Evolutionary conservation across 1,139 yeast species (phyloP).

Genomic region (Trichomonascaceae sp.): DNA sequence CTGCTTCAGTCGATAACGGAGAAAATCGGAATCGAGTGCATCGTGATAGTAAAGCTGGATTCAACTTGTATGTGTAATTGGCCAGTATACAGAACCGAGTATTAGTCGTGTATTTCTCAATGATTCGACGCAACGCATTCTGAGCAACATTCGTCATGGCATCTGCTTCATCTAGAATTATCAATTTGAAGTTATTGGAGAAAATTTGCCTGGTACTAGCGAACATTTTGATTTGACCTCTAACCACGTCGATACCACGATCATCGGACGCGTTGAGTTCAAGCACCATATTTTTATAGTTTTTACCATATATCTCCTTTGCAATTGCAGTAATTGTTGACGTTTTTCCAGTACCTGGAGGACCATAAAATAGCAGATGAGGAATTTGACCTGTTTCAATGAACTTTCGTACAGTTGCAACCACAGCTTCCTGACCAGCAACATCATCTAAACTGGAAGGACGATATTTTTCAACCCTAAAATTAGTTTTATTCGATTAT

Average conservation of each 20-base stretch:
- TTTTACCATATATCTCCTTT: conserved; percentile 80
- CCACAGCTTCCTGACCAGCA: conserved; percentile 84
- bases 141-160: conserved; percentile 98
- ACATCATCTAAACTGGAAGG: conserved; percentile 81
- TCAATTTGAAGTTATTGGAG: conserved; percentile 59
- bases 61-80: conserved; percentile 89
- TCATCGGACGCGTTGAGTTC: conserved; percentile 88
- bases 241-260: conserved; percentile 79
- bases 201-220: conserved; percentile 92
- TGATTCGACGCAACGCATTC: conserved; percentile 82
- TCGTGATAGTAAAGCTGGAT: conserved; percentile 89
- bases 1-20: conserved; percentile 66
- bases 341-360: conserved; percentile 98
- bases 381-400: conserved; percentile 81
- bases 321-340: conserved; percentile 91
- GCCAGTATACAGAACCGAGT: conserved; percentile 96
- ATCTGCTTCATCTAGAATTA: conserved; percentile 95
- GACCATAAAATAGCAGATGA: conserved; percentile 88
- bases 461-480: conserved; percentile 91
- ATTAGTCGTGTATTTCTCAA: conserved; percentile 90
- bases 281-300: conserved; percentile 79
- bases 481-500: not conserved
- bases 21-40: conserved; percentile 93
- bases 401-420: conserved; percentile 74
- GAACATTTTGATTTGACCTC: conserved; percentile 77